phyloP scores from a whole-genome alignment of 768 basidiomycete genomes.

The Pholiota molesta region DNA sequence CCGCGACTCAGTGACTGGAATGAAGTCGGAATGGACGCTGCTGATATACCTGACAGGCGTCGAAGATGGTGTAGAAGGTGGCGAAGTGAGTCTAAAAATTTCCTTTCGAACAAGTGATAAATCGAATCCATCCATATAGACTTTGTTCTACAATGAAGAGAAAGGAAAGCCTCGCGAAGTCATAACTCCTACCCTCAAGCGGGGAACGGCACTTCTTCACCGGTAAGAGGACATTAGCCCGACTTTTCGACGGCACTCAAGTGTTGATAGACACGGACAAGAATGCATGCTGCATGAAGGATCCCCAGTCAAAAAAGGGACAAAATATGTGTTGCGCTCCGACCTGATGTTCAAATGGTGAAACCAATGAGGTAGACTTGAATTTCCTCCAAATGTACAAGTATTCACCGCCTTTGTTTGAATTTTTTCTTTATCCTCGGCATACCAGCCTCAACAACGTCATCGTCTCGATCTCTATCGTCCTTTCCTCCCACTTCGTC shows the following conservation, averaged over 20 bases:
- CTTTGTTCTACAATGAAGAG: slow-evolving; percentile 67
- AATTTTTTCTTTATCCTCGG: slow-evolving; percentile 59
- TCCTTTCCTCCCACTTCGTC: slow-evolving; percentile 61
- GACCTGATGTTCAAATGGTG: slow-evolving; percentile 65
- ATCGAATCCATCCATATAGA: slow-evolving; percentile 39
- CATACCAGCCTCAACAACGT: slow-evolving; percentile 89
- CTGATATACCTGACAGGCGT: slow-evolving; percentile 71
- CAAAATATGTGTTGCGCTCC: slow-evolving; percentile 74
- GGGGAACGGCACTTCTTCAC: slow-evolving; percentile 70
- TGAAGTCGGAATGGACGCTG: slow-evolving; percentile 78
- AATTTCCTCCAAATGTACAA: not conserved
- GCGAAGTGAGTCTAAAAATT: slow-evolving; percentile 46
- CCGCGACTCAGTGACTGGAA: slow-evolving; percentile 57
- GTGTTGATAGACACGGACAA: slow-evolving; percentile 57
- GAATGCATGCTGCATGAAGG: slow-evolving; percentile 79
- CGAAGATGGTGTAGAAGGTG: slow-evolving; percentile 76
- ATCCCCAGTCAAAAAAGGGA: slow-evolving; percentile 58
- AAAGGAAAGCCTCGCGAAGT: slow-evolving; percentile 49
- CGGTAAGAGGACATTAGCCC: slow-evolving; percentile 40
- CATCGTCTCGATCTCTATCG: slow-evolving; percentile 90
- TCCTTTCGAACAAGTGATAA: not conserved
- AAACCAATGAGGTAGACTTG: slow-evolving; percentile 12
- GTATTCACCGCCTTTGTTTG: slow-evolving; percentile 40
- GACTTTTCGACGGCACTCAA: not conserved
- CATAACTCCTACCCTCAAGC: slow-evolving; percentile 54